phyloP scores from a whole-genome alignment of 176 grass and related monocot species.

The Dendrocalamus sinicus region DNA sequence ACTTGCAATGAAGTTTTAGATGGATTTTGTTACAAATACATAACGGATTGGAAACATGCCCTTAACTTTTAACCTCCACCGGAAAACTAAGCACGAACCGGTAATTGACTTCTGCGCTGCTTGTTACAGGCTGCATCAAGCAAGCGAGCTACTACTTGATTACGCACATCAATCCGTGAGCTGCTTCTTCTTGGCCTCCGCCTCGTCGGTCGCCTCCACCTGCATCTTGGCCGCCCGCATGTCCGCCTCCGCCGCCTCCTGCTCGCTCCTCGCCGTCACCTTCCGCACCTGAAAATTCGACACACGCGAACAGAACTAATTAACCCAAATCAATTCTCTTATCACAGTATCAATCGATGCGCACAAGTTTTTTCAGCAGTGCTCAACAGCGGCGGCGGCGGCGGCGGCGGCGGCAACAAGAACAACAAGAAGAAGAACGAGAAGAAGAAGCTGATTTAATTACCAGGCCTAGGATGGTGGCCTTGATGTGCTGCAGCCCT shows the following conservation, averaged over 20 bases:
- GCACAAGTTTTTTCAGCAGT: neutral
- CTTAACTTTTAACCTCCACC: neutral
- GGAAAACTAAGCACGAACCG: neutral
- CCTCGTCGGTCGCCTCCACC: conserved; percentile 70
- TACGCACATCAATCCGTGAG: neutral
- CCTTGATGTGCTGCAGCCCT: conserved; percentile 58
- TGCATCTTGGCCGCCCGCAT: conserved; percentile 57
- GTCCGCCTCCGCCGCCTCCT: conserved; percentile 74
- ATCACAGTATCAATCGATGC: too few relatives aligned
- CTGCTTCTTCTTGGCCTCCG: conserved; percentile 68
- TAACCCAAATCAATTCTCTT: too few relatives aligned
- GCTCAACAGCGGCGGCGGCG: neutral
- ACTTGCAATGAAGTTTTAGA: neutral
- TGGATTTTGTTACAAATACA: neutral
- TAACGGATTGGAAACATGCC: neutral
- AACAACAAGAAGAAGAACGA: too few relatives aligned
- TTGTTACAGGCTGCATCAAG: neutral
- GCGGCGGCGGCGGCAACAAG: too few relatives aligned
- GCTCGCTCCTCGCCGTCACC: conserved; percentile 63
- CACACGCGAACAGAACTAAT: neutral
- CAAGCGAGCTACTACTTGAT: neutral
- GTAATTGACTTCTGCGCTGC: neutral
- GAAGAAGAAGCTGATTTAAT: neutral
- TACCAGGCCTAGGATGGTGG: conserved; percentile 55
- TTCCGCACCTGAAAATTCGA: conserved; percentile 43